These are phyloP conservation scores for Conticribra guillardii DNA, from an alignment of 108 stramenopile species.

Conservation along the genomic window DNA sequence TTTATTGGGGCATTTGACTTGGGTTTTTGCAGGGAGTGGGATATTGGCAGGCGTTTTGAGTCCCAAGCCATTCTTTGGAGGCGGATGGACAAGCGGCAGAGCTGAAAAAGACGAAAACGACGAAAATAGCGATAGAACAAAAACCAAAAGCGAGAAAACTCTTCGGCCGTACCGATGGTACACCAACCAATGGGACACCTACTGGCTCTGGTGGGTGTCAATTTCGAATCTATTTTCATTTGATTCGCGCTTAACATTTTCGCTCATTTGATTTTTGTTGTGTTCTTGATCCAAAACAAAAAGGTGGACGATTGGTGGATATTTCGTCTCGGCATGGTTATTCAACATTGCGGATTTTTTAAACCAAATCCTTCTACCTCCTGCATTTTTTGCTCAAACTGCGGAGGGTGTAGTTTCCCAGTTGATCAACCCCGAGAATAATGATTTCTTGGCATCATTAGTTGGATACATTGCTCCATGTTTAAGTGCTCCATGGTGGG, in stretches of 20 bases:
- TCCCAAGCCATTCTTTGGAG: conserved; percentile 78
- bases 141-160: conserved; percentile 12
- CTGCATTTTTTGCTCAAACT: conserved; percentile 61
- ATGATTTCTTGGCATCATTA: conserved; percentile 76
- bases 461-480: conserved; percentile 95
- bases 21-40: conserved; percentile 72
- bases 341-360: conserved; percentile 90
- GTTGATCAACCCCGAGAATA: conserved; percentile 91
- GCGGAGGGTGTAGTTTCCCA: conserved; percentile 82
- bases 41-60: conserved; percentile 69
- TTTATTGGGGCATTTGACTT: conserved; percentile 86
- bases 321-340: conserved; percentile 86
- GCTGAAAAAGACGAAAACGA: conserved; percentile 1
- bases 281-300: no score
- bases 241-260: no score
- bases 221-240: no score
- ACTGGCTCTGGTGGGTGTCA: conserved; percentile 96
- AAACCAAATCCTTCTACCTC: conserved; percentile 88
- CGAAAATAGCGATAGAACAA: background rate
- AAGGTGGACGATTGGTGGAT: conserved; percentile 94
- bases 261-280: no score
- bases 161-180: conserved; percentile 54
- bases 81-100: conserved; percentile 36
- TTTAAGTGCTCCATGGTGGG: conserved; percentile 92
- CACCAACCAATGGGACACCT: conserved; percentile 58